Evolutionary conservation across 257 asterid species (phyloP), one percentile per base, ranked within the genome.

Genomic region (Phtheirospermum japonicum): DNA sequence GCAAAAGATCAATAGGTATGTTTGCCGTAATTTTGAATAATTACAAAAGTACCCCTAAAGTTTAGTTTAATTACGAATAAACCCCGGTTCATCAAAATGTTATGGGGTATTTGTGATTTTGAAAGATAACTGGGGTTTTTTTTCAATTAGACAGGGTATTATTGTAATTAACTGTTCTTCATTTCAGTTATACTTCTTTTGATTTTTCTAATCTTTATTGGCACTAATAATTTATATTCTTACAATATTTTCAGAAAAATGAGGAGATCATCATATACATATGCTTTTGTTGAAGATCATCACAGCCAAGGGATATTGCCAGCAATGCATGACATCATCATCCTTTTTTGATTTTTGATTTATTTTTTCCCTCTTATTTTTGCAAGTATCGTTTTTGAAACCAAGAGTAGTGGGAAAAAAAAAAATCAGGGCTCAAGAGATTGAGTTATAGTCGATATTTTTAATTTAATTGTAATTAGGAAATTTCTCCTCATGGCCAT

Each of bases 1-100:
- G 89, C 71, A 83, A 83, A 59, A 78, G 71, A 83, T 77, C 89
- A 57, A 71, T 76, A 53, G 82, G 82, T 75, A 63, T 65, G 69
- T 28, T 7, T 4, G 50, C 28, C 3, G 28, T 3, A 23, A 23
- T 23, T 23, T 23, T 23, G 19, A 16, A 45, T 2, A 45, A 2
- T 45, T 45, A n/a, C 19, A n/a, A 45, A 50, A 50, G 3, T 11
- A 9, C 9, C 57, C 57, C 30, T 3, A 10, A 19, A 20, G 57
- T 50, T 18, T 18, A 10, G 13, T 9, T 13, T 50, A 19, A 50
- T 50, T 18, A 7, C 32, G 18, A 19, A 37, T 2, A 0, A 36
- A 39, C 28, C 28, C 28, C 28, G 3, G 28, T 23, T 23, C 28
- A 23, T 23, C 28, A 23, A 23, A 23, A 23, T 23, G 28, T 23